Percentiles rank a stretch among this genome's conserved stretches.
phyloP scores from a whole-genome alignment of 2,329 filamentous ascomycete species.

The Botrytis elliptica region DNA sequence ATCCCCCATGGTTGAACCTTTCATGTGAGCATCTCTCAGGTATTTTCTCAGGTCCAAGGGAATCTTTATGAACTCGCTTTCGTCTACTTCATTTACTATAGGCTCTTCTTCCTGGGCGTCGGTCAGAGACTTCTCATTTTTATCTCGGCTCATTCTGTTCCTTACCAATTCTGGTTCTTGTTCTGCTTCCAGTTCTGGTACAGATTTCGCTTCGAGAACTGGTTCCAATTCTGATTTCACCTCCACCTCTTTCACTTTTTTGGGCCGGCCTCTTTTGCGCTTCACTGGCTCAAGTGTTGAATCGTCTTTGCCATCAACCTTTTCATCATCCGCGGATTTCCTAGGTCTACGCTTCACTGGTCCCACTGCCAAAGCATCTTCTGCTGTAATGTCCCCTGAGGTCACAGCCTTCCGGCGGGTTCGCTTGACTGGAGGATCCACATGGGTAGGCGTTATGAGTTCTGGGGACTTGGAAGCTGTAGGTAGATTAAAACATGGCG shows the following conservation, averaged over 20 bases:
- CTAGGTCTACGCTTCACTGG: not conserved
- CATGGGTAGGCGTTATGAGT: not conserved
- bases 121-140: not conserved
- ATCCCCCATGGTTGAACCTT: not conserved
- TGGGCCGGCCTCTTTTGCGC: not conserved
- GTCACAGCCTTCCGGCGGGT: constrained; percentile 7
- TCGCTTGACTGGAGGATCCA: not conserved
- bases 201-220: not conserved
- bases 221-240: not conserved
- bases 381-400: not conserved
- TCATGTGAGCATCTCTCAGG: not conserved
- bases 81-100: not conserved
- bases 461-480: not conserved
- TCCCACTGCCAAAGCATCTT: not conserved
- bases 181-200: not conserved
- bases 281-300: not conserved
- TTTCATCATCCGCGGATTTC: not conserved
- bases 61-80: not conserved
- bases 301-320: not conserved
- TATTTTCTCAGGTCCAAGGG: not conserved
- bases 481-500: not conserved
- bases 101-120: not conserved
- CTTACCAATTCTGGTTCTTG: not conserved
- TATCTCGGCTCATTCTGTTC: not conserved
- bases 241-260: not conserved